Conservation (phyloP, 148 eudicot genomes). For the Talinum fruticosum region DNA sequence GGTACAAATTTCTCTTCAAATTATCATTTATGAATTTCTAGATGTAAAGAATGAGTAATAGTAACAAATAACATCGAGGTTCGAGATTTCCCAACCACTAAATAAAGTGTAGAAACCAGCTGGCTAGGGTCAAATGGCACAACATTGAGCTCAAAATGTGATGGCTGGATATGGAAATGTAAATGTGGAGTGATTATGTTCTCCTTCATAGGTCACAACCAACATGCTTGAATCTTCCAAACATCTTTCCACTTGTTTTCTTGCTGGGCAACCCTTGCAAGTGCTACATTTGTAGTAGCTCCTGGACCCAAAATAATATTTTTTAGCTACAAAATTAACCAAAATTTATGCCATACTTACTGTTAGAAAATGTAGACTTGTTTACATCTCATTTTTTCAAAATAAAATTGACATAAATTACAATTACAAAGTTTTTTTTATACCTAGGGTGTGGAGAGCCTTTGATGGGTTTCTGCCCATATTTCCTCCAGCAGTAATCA, state of each 20-base stretch:
- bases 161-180: slow-evolving; percentile 31
- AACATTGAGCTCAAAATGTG: slow-evolving; percentile 16
- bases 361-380: neutral
- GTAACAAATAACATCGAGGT: too few relatives aligned
- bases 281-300: slow-evolving; percentile 98
- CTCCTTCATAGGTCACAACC: slow-evolving; percentile 93
- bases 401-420: neutral
- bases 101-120: too few relatives aligned
- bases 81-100: too few relatives aligned
- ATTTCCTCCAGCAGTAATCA: slow-evolving; percentile 94
- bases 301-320: slow-evolving; percentile 33
- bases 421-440: neutral
- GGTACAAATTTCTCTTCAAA: too few relatives aligned
- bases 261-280: slow-evolving; percentile 86
- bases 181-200: slow-evolving; percentile 62
- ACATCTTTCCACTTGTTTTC: slow-evolving; percentile 94
- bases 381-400: neutral
- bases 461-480: slow-evolving; percentile 97
- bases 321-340: neutral
- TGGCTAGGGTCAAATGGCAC: neutral
- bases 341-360: neutral
- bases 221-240: slow-evolving; percentile 83
- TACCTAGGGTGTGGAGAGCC: slow-evolving; percentile 99
- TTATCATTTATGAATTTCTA: too few relatives aligned
- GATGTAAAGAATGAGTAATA: too few relatives aligned